Percentiles rank a stretch among this genome's conserved stretches.
phyloP scores from a whole-genome alignment of 2,329 filamentous ascomycete species.

The Nigrospora oryzae region DNA sequence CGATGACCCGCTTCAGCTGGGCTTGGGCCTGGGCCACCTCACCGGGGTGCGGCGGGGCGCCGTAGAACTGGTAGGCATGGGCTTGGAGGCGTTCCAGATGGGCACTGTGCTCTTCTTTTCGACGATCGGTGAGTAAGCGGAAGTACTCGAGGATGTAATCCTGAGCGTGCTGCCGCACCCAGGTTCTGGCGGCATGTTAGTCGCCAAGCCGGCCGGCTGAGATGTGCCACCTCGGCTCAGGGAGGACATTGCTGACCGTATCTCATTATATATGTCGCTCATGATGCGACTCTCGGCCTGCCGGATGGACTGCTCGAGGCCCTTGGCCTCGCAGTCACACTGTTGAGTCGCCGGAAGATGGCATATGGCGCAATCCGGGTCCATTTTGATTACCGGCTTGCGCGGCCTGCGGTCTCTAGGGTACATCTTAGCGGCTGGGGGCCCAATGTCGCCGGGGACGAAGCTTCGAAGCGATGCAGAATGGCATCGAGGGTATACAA shows the following conservation, averaged over 20 bases:
- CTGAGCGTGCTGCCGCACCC: constrained; percentile 58
- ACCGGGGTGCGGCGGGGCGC: constrained; percentile 47
- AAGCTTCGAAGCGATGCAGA: constrained; percentile 14
- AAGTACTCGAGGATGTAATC: constrained; percentile 63
- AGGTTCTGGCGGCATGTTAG: constrained; percentile 34
- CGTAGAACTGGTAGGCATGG: constrained; percentile 49
- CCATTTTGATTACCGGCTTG: constrained; percentile 52
- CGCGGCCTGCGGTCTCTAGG: constrained; percentile 22
- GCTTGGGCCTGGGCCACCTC: constrained; percentile 58
- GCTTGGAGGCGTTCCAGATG: constrained; percentile 48
- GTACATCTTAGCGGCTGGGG: constrained; percentile 41
- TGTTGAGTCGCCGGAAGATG: constrained; percentile 46
- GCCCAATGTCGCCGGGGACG: constrained; percentile 16
- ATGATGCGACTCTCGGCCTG: constrained; percentile 59
- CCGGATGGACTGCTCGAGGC: constrained; percentile 52
- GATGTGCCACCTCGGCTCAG: constrained; percentile 1
- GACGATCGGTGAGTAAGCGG: constrained; percentile 49
- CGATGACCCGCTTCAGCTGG: constrained; percentile 63
- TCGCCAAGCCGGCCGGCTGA: constrained; percentile 2
- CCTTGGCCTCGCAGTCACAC: constrained; percentile 60
- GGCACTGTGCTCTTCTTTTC: constrained; percentile 46
- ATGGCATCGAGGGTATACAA: constrained; percentile 11
- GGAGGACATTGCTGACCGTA: constrained; percentile 39
- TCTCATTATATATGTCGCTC: constrained; percentile 52
- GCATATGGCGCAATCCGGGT: constrained; percentile 63